Evolutionary conservation across 2,329 filamentous ascomycete species (phyloP), one percentile per base, ranked within the genome.

Genomic region (Neonectria neomacrospora): DNA sequence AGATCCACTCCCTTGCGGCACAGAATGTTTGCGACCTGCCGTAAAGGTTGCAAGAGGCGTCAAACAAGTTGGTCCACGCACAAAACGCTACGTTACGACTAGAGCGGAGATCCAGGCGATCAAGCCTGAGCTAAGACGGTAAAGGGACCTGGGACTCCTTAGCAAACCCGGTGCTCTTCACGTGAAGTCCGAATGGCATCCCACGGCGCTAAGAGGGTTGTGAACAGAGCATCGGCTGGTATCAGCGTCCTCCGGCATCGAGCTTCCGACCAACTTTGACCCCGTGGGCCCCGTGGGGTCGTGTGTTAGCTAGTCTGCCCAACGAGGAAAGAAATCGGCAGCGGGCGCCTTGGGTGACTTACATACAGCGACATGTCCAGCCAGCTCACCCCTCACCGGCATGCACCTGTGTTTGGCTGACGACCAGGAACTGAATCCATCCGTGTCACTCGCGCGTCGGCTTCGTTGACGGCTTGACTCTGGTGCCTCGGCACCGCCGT

Each of bases 241-340:
- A 41, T 41, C 47, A 48, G 56, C 50, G 22, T 7, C 44, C 37
- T 26, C 50, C 68, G 69, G 69, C 69, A 71, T 28, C 57, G 66
- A 54, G 61, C 44, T 58, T 61, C 69, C 69, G 69, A 67, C 53
- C 26, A 57, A n/a, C 44, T 10, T 10, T 22, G 30, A 47, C 51
- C 45, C 37, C 34, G 20, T 44, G 50, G 30, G 34, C 37, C 20
- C 22, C 58, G 41, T 61, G 39, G 61, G 39, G 58, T 23, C 58
- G 54, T 58, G 62, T 50, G 28, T 10, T 18, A 23, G 23, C 23
- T 26, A 6, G 3, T 26, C 23, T 26, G 23, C 68, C 66, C 47
- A 67, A 70, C 55, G 22, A n/a, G 66, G 68, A 41, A 70, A 67
- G 42, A 53, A 59, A 70, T 68, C 61, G 61, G 58, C 69, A 23